phyloP scores from a whole-genome alignment of 805 yeast species.

The Kluyveromyces siamensis region DNA sequence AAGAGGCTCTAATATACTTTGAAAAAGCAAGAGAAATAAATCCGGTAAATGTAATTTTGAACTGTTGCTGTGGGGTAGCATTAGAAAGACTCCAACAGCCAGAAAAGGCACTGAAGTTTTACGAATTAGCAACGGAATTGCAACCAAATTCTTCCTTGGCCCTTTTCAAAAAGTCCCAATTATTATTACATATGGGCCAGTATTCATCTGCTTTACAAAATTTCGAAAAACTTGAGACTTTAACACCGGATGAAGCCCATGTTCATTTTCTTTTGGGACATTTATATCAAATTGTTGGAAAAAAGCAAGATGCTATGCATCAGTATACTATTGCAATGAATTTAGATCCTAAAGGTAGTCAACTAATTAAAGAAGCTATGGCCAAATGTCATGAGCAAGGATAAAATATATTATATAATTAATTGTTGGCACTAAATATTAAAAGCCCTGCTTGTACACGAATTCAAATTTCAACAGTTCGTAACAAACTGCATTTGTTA shows the following conservation, averaged over 20 bases:
- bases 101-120: conserved; percentile 70
- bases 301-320: conserved; percentile 68
- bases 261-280: conserved; percentile 88
- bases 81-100: conserved; percentile 64
- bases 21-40: conserved; percentile 81
- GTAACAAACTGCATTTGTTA: neutral
- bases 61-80: conserved; percentile 92
- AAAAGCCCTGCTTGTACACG: neutral
- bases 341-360: conserved; percentile 87
- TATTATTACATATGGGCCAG: conserved; percentile 60
- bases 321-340: conserved; percentile 85
- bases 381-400: conserved; percentile 37
- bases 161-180: conserved; percentile 79
- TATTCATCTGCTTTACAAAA: conserved; percentile 65
- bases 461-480: neutral
- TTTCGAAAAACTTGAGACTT: conserved; percentile 59
- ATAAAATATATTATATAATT: conserved; percentile 3
- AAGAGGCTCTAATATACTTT: conserved; percentile 78
- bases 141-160: conserved; percentile 86
- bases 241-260: conserved; percentile 92
- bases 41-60: conserved; percentile 79
- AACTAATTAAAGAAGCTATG: conserved; percentile 75
- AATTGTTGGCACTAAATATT: neutral
- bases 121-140: conserved; percentile 69
- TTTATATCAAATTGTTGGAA: conserved; percentile 65